phyloP scores from a whole-genome alignment of 2,329 filamentous ascomycete species.

The Thelonectria olida region DNA sequence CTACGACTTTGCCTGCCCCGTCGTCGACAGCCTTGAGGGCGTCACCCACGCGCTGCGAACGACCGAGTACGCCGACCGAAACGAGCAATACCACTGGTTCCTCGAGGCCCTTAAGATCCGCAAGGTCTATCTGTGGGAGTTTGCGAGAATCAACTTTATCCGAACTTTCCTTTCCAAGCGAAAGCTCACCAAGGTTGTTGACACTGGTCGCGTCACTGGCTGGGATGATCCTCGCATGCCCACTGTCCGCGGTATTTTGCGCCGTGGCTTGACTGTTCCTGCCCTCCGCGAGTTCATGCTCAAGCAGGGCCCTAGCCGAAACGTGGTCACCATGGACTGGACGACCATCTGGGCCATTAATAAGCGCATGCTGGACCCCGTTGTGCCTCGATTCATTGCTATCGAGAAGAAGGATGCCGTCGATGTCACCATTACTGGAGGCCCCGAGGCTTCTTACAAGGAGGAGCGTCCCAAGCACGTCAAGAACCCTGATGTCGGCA shows the following conservation, averaged over 20 bases:
- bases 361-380: conserved; percentile 84
- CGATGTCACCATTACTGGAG: conserved; percentile 74
- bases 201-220: conserved; percentile 78
- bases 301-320: conserved; percentile 84
- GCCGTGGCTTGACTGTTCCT: conserved; percentile 81
- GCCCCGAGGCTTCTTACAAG: conserved; percentile 67
- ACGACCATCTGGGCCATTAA: conserved; percentile 77
- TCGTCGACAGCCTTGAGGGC: conserved; percentile 82
- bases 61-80: conserved; percentile 88
- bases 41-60: conserved; percentile 86
- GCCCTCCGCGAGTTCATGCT: conserved; percentile 86
- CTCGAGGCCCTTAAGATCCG: conserved; percentile 77
- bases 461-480: conserved; percentile 87
- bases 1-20: conserved; percentile 86
- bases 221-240: conserved; percentile 92
- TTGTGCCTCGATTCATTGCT: conserved; percentile 78
- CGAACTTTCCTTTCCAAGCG: conserved; percentile 85
- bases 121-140: conserved; percentile 86
- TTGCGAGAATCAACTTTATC: conserved; percentile 85
- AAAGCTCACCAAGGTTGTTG: conserved; percentile 85
- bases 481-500: conserved; percentile 87
- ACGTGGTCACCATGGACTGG: conserved; percentile 88
- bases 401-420: conserved; percentile 77
- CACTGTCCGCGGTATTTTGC: conserved; percentile 80
- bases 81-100: conserved; percentile 90